Evolutionary conservation across 2,329 filamentous ascomycete species (phyloP), one percentile per base, ranked within the genome.

Genomic region (Juglanconis oblonga): DNA sequence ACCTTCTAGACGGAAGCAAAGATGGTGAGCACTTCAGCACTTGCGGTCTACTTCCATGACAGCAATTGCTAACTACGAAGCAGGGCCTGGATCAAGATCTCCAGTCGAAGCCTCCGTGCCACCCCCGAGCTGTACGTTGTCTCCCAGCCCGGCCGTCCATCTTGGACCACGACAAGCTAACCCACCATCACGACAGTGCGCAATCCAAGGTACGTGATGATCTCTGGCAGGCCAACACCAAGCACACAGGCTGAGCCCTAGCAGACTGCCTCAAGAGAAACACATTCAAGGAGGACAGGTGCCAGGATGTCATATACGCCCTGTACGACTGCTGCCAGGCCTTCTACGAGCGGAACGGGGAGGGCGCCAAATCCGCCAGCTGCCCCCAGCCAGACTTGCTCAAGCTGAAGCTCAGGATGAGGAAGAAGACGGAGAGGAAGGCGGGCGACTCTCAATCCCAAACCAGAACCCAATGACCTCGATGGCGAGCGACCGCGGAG

Each of bases 251-350:
- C 24, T 38, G 17, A 52, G 5, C 14, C 32, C 32, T 58, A 32
- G 50, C 68, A 96, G 92, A 88, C 67, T 99, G 95, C 70, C 80
- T 99, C 64, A 86, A 85, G 51, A 94, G 87, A 74, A 93, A 93
- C 73, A 87, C 86, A 57, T 98, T 90, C 78, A 85, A 96, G 62
- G 92, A 98, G 75, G 86, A 86, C 48, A 96, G 87, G 70, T 99
- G 95, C 74, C 85, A 89, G 70, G 73, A 77, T 17, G 80, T 92
- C 69, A 84, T 99, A 59, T 88, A 94, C 72, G 91, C 92, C 3
- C 79, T 99, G 31, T 99, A 98, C 74, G 89, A 95, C 67, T 99
- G 95, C 76, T 99, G 95, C 75, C 87, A 93, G 69, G 83, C 85
- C 11, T 97, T 98, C 72, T 98, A 99, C 76, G 78, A 88, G 67